Percentiles rank a stretch among this genome's conserved stretches.
phyloP scores from a whole-genome alignment of 495 filamentous ascomycete genomes.

The Chaetomidium leptoderma region DNA sequence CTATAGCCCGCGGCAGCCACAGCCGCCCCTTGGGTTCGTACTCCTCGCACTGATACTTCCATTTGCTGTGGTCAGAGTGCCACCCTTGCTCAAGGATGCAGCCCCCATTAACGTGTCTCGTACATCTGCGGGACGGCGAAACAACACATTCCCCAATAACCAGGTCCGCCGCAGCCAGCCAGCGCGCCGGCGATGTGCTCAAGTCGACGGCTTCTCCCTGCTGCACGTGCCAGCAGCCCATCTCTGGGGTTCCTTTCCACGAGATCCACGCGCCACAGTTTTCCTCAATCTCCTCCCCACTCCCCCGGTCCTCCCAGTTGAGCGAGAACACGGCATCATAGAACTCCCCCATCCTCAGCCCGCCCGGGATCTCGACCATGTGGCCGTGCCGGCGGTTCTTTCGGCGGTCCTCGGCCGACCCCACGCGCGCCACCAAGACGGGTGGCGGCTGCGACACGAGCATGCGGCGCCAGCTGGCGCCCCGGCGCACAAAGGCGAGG shows the following conservation, averaged over 20 bases:
- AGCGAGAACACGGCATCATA: constrained; percentile 5
- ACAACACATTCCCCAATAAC: constrained; percentile 11
- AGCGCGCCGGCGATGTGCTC: neutral
- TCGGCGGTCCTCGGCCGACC: neutral
- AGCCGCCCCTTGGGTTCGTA: neutral
- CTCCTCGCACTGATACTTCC: constrained; percentile 7
- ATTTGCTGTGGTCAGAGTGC: too few relatives aligned
- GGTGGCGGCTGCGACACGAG: constrained; percentile 15
- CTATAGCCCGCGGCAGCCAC: neutral
- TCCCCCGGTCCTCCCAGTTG: neutral
- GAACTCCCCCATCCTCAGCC: constrained; percentile 13
- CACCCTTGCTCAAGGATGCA: neutral
- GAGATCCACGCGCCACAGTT: constrained; percentile 5
- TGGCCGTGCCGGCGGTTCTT: neutral
- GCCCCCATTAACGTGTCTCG: too few relatives aligned
- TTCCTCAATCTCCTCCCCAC: too few relatives aligned
- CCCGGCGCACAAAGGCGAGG: constrained; percentile 9
- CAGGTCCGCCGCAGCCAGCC: constrained; percentile 8
- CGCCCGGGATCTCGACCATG: neutral
- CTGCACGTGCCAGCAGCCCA: neutral
- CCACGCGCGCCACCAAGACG: neutral
- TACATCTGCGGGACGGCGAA: too few relatives aligned
- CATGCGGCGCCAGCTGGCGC: constrained; percentile 25
- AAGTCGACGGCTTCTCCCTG: neutral
- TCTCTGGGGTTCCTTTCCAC: neutral